Evolutionary conservation across 768 basidiomycete species (phyloP), one percentile per base, ranked within the genome.

Genomic region (Rhizopogon vinicolor): DNA sequence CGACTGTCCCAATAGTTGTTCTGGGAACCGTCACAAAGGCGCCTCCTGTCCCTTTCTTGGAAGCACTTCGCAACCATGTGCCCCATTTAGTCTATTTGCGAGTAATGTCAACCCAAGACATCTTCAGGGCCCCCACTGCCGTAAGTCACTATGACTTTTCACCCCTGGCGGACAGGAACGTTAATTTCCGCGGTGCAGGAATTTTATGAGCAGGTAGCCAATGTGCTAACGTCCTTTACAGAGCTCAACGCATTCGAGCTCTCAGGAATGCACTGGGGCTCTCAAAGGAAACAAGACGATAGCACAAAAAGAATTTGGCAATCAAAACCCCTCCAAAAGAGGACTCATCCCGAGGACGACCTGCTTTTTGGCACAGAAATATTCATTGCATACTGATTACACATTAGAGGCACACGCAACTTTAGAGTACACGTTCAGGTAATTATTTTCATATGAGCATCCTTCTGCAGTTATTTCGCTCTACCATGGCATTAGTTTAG

Each of bases 231-330:
- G n/a, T 77, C 78, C 7, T 78, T 91, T 58, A 72, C 80, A n/a
- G 71, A 80, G 53, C 77, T 91, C 37, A 72, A 78, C 58, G 79
- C 81, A 44, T 89, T 89, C 63, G 89, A 90, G 65, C 79, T 91
- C 29, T 85, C 80, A 45, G 89, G 89, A 35, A 82, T 90, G 71
- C 86, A 85, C 60, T 91, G 88, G 87, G 76, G 79, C 46, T 83
- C 82, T 5, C 75, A 78, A n/a, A 74, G 70, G 44, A 74, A 70
- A 59, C 75, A 76, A 59, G 65, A 71, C 51, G 66, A 74, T 46
- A 72, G 77, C 33, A 66, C 74, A 40, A 77, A 74, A 57, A 73
- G 74, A 31, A 70, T 78, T 6, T 85, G 83, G 84, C 78, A 79
- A 65, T 80, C 81, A 1, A 74, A 77, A 44, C 74, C 82, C 16